phyloP scores from a whole-genome alignment of 1,284 basidiomycete genomes.

The Sanguinoderma infundibulare region DNA sequence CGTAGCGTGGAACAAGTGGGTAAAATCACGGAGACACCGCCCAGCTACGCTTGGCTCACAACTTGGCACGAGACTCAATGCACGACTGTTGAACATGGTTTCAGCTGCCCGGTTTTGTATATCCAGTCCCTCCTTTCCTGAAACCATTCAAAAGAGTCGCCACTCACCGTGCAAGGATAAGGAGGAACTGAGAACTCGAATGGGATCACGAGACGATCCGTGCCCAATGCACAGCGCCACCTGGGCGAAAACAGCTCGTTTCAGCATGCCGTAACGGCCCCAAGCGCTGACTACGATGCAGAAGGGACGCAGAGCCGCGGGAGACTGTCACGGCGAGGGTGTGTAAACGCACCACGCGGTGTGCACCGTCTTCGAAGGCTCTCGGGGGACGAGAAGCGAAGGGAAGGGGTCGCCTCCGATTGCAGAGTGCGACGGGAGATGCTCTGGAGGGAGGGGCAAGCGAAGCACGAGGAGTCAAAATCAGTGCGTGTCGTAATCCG shows the following conservation, averaged over 20 bases:
- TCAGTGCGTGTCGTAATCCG: slow-evolving; percentile 10
- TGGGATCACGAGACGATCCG: not conserved
- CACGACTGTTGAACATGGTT: too few species aligned
- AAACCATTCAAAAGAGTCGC: not conserved
- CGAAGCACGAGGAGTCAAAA: slow-evolving; percentile 9
- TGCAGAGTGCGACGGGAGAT: not conserved
- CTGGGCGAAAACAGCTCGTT: not conserved
- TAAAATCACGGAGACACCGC: not conserved
- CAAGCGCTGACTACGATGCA: not conserved
- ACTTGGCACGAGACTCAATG: too few species aligned
- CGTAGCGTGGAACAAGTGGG: not conserved
- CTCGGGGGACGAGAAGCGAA: not conserved
- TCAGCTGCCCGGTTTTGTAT: slow-evolving; percentile 1
- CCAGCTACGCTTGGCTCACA: not conserved
- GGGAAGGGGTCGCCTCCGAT: not conserved
- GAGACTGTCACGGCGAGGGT: not conserved
- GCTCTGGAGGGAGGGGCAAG: not conserved
- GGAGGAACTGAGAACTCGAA: not conserved
- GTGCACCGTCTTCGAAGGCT: not conserved
- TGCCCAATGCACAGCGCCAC: not conserved
- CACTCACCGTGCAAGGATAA: not conserved
- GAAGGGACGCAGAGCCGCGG: not conserved
- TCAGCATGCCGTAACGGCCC: slow-evolving; percentile 3
- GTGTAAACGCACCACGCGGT: not conserved
- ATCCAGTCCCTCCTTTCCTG: not conserved